Evolutionary conservation across 768 basidiomycete genomes (phyloP).

Genomic region (Paxillus involutus): DNA sequence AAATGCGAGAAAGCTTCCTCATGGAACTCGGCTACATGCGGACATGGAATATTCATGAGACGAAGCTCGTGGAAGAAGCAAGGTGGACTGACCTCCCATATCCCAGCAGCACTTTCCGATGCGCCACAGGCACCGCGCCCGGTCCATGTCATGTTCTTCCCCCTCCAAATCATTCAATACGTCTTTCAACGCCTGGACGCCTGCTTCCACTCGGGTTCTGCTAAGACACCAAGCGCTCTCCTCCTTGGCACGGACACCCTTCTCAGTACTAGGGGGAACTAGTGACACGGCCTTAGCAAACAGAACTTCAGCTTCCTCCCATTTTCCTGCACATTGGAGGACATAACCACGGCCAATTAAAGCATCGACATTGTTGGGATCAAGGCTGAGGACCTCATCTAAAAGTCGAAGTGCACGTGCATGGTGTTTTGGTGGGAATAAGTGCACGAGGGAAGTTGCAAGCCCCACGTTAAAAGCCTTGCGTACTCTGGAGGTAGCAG

Average conservation of each 20-base stretch:
- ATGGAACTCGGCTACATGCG: conserved; percentile 41
- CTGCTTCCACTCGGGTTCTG: conserved; percentile 51
- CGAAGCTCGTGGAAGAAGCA: background rate
- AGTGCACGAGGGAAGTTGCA: conserved; percentile 77
- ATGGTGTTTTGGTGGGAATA: conserved; percentile 91
- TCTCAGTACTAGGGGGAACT: conserved; percentile 42
- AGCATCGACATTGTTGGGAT: conserved; percentile 61
- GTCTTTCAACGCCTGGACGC: conserved; percentile 45
- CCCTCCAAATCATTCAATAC: conserved; percentile 45
- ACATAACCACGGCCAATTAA: conserved; percentile 79
- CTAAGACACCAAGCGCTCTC: conserved; percentile 82
- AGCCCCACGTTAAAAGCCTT: conserved; percentile 71
- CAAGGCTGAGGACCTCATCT: conserved; percentile 63
- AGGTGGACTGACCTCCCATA: conserved; percentile 54
- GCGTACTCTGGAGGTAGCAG: conserved; percentile 46
- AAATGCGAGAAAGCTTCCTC: conserved; percentile 78
- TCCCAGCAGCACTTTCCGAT: conserved; percentile 78
- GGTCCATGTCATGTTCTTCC: conserved; percentile 51
- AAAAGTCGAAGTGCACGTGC: conserved; percentile 71
- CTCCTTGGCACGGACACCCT: conserved; percentile 66
- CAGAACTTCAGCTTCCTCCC: conserved; percentile 61
- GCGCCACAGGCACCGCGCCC: conserved; percentile 83
- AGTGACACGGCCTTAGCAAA: conserved; percentile 61
- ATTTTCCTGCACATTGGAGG: conserved; percentile 59
- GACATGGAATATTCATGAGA: background rate